Base-by-base conservation (phyloP, 1,284 basidiomycete species). In the Tilletiopsis washingtonensis region DNA sequence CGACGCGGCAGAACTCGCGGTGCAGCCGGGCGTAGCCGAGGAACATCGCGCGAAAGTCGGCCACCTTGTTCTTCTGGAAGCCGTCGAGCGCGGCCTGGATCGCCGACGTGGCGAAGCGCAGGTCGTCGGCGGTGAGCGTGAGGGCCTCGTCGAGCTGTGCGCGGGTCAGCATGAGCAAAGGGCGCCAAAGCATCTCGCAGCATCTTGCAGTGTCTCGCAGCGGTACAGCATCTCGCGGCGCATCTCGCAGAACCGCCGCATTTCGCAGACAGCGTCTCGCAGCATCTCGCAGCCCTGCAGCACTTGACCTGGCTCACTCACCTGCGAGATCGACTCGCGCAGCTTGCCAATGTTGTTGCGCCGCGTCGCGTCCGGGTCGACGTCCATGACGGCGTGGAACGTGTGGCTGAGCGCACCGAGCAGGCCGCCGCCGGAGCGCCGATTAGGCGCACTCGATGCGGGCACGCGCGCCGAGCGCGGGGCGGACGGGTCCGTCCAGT, bases 11-110 rank as follows among this genome's bases (percentile, higher is more conserved):
- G 87, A 90, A 96, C 59, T 98, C 93, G 43, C 86, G 81, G 74
- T 99, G 94, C 54, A 84, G 84, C 61, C 81, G 81, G 1, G 90
- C 88, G 79, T 96, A 86, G 64, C 82, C 82, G 57, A 97, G 85
- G 45, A 86, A 79, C 86, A 98, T 89, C 69, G 91, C 85, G 36
- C 88, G 79, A 56, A 98, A 67, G 76, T 99, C 94, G 3, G 88
- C 88, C 4, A 99, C 93, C 74, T 99, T 99, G 76, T 97, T 91
- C 19, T 94, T 81, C 74, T 99, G 94, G 76, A 99, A 99, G 37
- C 94, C 81, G 76, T 99, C 94, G 57, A 99, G 78, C 75, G 98
- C 94, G 5, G 89, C 88, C 74, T 99, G 94, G 49, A 99, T 93
- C 15, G 91, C 94, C 36, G 84, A 86, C 62, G 86, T 91, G 0